Evolutionary conservation across 805 yeast genomes (phyloP), one percentile per base, ranked within the genome.

Genomic region (Cyberlindnera meyerae): DNA sequence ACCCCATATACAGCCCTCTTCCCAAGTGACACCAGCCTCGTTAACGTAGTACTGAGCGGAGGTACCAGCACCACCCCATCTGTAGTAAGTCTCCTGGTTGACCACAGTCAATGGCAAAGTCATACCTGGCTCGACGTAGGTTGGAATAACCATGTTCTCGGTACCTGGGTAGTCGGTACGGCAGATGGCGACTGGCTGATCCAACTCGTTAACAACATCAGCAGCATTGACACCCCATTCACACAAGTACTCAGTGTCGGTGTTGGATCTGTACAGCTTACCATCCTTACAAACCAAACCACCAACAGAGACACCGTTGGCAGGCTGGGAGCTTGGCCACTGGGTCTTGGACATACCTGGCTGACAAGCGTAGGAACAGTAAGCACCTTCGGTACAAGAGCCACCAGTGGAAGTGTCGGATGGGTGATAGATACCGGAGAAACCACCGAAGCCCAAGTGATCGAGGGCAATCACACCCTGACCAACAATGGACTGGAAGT

Each of bases 161-260:
- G 96, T 82, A 70, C 98, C 98, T 58, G 98, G 98, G 77, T 90
- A 90, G 64, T 90, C 98, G 45, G 98, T 90, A 73, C 97, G 84
- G 75, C 98, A 93, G 56, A 93, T 67, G 42, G 97, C 90, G 53
- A 90, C 88, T 36, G 72, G 71, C 42, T 81, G 60, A 48, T 62
- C 57, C 41, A 85, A 65, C 52, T 83, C 70, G 53, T 78, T 76
- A 41, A 71, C 82, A 51, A 83, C 89, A 36, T 63, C 58, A 33
- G 95, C 94, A 35, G 80, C 62, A 37, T 77, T 70, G 25, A 58
- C 64, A 58, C 96, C 97, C 90, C 95, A 84, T 58, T 73, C 86
- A 73, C 97, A 90, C 57, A 90, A 73, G 67, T 77, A 66, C 51
- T 77, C 66, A 36, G 75, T 46, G 61, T 70, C 66, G 29, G 75